Evolutionary conservation across 129 eudicot species (phyloP).

Genomic region (Helianthus annuus): HanXRQr2.0-SUNRISE NC_035448.2:122425321-122425820

Average conservation of each 20-base stretch:
- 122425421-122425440: slow-evolving; percentile 97
- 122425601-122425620: slow-evolving; percentile 63
- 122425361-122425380: background rate
- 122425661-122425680: slow-evolving; percentile 1
- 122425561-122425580: slow-evolving; percentile 96
- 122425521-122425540: slow-evolving; percentile 47
- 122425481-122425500: background rate
- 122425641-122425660: background rate
- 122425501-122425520: background rate
- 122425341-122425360: background rate
- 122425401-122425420: slow-evolving; percentile 90
- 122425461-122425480: slow-evolving; percentile 3
- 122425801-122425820: slow-evolving; percentile 69
- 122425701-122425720: slow-evolving; percentile 99
- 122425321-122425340: background rate
- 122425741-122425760: slow-evolving; percentile 96
- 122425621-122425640: background rate
- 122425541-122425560: slow-evolving; percentile 94
- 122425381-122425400: slow-evolving; percentile 57
- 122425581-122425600: slow-evolving; percentile 69
- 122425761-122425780: slow-evolving; percentile 95
- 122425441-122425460: slow-evolving; percentile 86
- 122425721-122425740: slow-evolving; percentile 94
- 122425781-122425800: slow-evolving; percentile 99
- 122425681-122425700: slow-evolving; percentile 14